phyloP scores from a whole-genome alignment of 495 filamentous ascomycete genomes.

The Trypethelium eluteriae region DNA sequence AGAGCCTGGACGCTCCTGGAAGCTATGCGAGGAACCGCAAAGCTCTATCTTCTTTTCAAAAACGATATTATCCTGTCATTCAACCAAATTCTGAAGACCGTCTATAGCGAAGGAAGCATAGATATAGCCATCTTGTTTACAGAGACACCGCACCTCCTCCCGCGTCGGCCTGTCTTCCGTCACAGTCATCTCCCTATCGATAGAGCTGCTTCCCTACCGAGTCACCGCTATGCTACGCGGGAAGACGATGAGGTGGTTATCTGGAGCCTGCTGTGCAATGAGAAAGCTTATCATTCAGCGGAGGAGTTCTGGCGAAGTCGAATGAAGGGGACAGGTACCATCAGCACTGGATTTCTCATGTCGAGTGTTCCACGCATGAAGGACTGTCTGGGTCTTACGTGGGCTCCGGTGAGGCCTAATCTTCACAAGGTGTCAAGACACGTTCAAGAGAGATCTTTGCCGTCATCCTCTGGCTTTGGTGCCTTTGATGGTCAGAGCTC shows the following conservation, averaged over 20 bases:
- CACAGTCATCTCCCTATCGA: neutral
- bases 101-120: constrained; percentile 15
- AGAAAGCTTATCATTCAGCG: neutral
- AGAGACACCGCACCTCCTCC: neutral
- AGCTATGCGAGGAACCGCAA: constrained; percentile 21
- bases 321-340: neutral
- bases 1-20: constrained; percentile 30
- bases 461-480: neutral
- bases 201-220: neutral
- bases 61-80: constrained; percentile 21
- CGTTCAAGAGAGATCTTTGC: neutral
- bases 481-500: neutral
- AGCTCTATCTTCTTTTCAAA: constrained; percentile 25
- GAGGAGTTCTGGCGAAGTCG: neutral
- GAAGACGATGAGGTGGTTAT: neutral
- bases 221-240: neutral
- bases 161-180: neutral
- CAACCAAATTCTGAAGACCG: constrained; percentile 15
- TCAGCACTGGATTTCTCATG: neutral
- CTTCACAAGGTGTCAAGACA: neutral
- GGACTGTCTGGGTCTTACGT: neutral
- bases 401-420: neutral
- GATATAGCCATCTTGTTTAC: constrained; percentile 15
- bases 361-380: neutral
- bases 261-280: neutral